Conservation (phyloP, 2,329 filamentous ascomycete genomes). For the Polychaeton citri region DNA sequence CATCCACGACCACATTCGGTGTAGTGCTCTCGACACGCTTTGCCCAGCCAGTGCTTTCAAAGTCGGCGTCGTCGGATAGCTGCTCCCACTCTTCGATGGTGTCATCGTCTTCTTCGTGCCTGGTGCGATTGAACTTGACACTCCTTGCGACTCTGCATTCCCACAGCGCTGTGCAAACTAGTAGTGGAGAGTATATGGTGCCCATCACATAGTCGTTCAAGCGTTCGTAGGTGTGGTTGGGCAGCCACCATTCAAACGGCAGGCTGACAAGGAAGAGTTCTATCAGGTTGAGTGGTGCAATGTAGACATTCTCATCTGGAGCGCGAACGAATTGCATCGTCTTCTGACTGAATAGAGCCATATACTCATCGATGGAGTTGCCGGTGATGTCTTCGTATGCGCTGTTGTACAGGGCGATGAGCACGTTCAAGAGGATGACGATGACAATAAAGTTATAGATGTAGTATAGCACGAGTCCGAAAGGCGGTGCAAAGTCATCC, state of each 20-base stretch:
- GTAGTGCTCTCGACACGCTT: conserved; percentile 64
- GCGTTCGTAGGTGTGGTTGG: conserved; percentile 56
- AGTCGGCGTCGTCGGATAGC: conserved; percentile 55
- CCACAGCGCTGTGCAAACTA: conserved; percentile 60
- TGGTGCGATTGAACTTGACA: conserved; percentile 50
- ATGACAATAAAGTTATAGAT: conserved; percentile 96
- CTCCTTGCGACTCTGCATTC: conserved; percentile 27
- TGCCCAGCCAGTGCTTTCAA: conserved; percentile 73
- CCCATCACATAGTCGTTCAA: conserved; percentile 87
- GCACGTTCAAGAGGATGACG: conserved; percentile 85
- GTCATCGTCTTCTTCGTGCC: conserved; percentile 84
- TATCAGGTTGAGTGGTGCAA: conserved; percentile 86
- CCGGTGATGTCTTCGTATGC: conserved; percentile 91
- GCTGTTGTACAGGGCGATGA: conserved; percentile 94
- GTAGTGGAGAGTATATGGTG: conserved; percentile 67
- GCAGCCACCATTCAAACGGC: conserved; percentile 92
- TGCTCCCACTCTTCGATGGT: conserved; percentile 89
- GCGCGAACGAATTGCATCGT: conserved; percentile 95
- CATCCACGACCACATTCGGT: conserved; percentile 71
- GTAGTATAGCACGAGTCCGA: conserved; percentile 92
- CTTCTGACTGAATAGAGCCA: conserved; percentile 84
- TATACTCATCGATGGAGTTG: conserved; percentile 87
- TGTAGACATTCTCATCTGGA: conserved; percentile 96
- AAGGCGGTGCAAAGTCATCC: conserved; percentile 80
- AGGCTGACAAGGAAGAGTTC: conserved; percentile 69